Base-by-base conservation (phyloP, 805 yeast species). In the Wickerhamomyces mucosus region DNA sequence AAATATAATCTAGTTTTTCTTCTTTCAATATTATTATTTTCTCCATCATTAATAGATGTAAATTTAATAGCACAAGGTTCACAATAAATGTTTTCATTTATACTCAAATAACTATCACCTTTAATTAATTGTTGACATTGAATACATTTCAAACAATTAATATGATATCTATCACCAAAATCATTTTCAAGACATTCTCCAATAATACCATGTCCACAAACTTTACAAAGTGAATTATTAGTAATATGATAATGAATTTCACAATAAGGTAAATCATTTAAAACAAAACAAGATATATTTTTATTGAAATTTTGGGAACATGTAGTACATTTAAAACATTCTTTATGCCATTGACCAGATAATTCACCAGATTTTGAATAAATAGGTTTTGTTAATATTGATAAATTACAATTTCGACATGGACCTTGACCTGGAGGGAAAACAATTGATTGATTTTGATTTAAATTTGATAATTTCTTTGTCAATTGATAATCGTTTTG, bases 281-380 rank as follows among this genome's bases (percentile, higher is more conserved):
- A 65, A 6, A 82, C 95, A 53, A 88, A 92, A 45, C 86, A 78
- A 17, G 72, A 71, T 13, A 70, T 69, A 10, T 69, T 65, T 45
- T 74, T 80, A 40, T 63, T 65, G 55, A 82, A 81, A 7, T 12
- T n/a, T 21, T 21, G 49, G 7, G 55, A 56, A 59, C 97, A 89
- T 10, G 63, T 55, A 14, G 65, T 57, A 61, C 98, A 92, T 11
- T 61, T 60, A 62, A 92, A 89, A 52, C 98, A 92, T 12, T 65
- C 56, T 24, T 94, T 67, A 51, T 92, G 98, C 97, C 97, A 92
- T 51, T 86, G 89, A 0, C 96, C 97, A 2, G 84, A 70, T 28
- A 81, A 59, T 47, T 78, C 86, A n/a, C 51, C 81, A 34, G 81
- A 82, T 43, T 77, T 80, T n/a, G 95, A 83, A 56, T 76, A 80